Percentiles rank a stretch among this genome's conserved stretches.
phyloP scores from a whole-genome alignment of 2,329 filamentous ascomycete genomes.

The Alternaria postmessia region DNA sequence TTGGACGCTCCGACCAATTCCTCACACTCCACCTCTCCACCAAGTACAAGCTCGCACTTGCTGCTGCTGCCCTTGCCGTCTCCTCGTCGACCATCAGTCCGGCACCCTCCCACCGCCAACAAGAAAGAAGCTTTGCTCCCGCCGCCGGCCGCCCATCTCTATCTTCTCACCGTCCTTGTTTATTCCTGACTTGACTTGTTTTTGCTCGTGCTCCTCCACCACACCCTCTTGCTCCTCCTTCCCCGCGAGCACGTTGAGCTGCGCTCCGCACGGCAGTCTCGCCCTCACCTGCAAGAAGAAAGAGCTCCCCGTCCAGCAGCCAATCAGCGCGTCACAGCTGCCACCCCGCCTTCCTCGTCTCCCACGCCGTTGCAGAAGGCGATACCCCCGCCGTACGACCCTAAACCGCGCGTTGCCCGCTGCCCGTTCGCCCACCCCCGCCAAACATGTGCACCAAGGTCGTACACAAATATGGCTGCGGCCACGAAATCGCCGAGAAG shows the following conservation, averaged over 20 bases:
- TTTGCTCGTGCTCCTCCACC: background rate
- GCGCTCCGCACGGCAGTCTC: conserved; percentile 20
- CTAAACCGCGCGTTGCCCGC: conserved; percentile 14
- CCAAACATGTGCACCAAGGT: conserved; percentile 58
- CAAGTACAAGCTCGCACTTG: conserved; percentile 17
- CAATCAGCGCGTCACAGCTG: conserved; percentile 37
- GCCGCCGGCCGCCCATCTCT: background rate
- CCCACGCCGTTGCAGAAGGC: conserved; percentile 33
- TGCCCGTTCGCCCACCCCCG: conserved; percentile 12
- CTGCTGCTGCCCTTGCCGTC: conserved; percentile 21
- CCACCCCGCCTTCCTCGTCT: conserved; percentile 33
- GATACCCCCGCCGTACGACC: conserved; percentile 31
- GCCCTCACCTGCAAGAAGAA: conserved; percentile 21
- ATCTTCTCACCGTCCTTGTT: background rate
- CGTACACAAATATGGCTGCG: conserved; percentile 58
- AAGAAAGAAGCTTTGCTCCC: background rate
- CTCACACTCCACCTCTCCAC: conserved; percentile 18
- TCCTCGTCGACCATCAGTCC: conserved; percentile 17
- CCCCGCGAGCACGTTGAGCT: conserved; percentile 14
- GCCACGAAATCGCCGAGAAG: conserved; percentile 54
- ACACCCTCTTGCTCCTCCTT: background rate
- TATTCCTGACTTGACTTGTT: background rate
- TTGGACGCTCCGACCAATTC: conserved; percentile 42
- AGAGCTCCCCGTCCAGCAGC: conserved; percentile 30
- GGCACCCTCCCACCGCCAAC: conserved; percentile 6